Base-by-base conservation (phyloP, 163 green algal species). In the Chlorella variabilis region DNA sequence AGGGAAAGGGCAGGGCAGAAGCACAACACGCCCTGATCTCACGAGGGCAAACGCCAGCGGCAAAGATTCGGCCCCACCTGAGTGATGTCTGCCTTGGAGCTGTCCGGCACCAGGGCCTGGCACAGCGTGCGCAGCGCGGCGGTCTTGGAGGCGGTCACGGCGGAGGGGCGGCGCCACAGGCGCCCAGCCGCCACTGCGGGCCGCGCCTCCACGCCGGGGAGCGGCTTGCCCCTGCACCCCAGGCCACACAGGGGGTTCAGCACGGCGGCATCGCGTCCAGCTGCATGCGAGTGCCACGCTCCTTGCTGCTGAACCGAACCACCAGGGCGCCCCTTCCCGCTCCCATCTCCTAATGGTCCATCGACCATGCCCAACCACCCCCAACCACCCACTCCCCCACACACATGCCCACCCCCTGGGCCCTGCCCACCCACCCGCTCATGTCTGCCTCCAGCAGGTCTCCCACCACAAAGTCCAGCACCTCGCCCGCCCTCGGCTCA, bases 101-200 rank as follows among this genome's bases (percentile, higher is more conserved):
- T 78, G 59, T 83, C 75, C 1, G 74, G 82, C 66, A 87, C 82
- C 31, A 87, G 66, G 8, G 75, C 65, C 75, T 87, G 82, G 56
- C 56, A 74, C 74, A 87, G 38, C 38, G 82, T 87, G 42, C 58
- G 70, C 42, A 87, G 36, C 48, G 65, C 39, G 0, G 77, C 83
- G 4, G 59, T 45, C 71, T 87, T 87, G 20, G 85, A 75, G 17
- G 41, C 83, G 27, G 80, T 68, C 41, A 59, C 63, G 42, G 78
- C 31, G 17, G 69, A 78, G 20, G 83, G 83, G 33, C 51, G 66
- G 38, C 78, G 51, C 70, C 70, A 85, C 49, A 63, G 51, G 18
- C 48, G 56, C 1, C 77, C 83, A 0, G 77, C 75, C 20, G 34
- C 48, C 21, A 29, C 51, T 25, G 77, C 1, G 3, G 59, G 59